Evolutionary conservation across 495 filamentous ascomycete genomes (phyloP).

Genomic region (Penicillium riverlandense): DNA sequence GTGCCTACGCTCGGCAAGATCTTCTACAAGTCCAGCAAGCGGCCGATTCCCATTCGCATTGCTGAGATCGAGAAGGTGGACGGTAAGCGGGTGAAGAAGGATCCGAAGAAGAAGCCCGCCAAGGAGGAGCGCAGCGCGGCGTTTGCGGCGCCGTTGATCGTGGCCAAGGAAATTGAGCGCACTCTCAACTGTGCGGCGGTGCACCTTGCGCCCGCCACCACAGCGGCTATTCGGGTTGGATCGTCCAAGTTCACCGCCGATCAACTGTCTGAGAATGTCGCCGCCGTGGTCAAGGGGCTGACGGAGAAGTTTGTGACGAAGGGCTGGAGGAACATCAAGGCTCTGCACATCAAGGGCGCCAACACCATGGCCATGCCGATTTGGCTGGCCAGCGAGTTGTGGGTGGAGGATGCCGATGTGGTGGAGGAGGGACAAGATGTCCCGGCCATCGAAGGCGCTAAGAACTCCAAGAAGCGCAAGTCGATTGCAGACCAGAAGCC

Average conservation of each 20-base stretch:
- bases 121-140: slow-evolving; percentile 32
- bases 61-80: slow-evolving; percentile 55
- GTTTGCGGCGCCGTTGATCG: slow-evolving; percentile 40
- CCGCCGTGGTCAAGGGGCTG: slow-evolving; percentile 58
- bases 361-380: slow-evolving; percentile 82
- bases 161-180: slow-evolving; percentile 66
- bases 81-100: slow-evolving; percentile 56
- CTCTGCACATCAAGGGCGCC: slow-evolving; percentile 81
- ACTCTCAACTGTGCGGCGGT: slow-evolving; percentile 65
- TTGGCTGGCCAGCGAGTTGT: slow-evolving; percentile 86
- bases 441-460: slow-evolving; percentile 44
- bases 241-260: slow-evolving; percentile 64
- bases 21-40: slow-evolving; percentile 80
- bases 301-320: slow-evolving; percentile 72
- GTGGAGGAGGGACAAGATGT: slow-evolving; percentile 50
- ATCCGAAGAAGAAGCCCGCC: slow-evolving; percentile 28
- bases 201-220: slow-evolving; percentile 59
- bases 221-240: slow-evolving; percentile 63
- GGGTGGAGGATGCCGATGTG: slow-evolving; percentile 75
- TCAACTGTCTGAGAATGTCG: slow-evolving; percentile 71
- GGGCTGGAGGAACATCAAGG: slow-evolving; percentile 76
- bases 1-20: slow-evolving; percentile 73
- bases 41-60: slow-evolving; percentile 78
- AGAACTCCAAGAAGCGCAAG: slow-evolving; percentile 62
- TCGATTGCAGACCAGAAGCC: slow-evolving; percentile 47